These are phyloP conservation scores for Carpinus fangiana DNA, from an alignment of 306 rosid genomes.

Conservation along the genomic window DNA sequence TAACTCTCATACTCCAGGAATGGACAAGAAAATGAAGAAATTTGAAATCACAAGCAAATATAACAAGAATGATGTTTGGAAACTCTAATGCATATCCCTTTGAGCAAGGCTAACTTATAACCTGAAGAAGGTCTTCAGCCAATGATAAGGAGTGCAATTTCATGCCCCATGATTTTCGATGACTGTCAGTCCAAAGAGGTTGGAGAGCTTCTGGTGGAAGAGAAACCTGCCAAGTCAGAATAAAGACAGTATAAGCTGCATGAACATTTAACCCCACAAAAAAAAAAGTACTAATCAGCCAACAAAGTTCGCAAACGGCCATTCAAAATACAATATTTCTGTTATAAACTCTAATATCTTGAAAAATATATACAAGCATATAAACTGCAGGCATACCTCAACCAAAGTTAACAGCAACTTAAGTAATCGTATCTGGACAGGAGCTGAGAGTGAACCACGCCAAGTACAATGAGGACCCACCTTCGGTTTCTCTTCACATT, in stretches of 20 bases:
- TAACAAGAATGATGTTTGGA: background rate
- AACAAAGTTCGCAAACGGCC: background rate
- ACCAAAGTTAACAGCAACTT: constrained; percentile 55
- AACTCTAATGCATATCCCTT: constrained; percentile 21
- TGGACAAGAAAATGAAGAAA: background rate
- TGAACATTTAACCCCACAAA: background rate
- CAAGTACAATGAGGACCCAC: constrained; percentile 1
- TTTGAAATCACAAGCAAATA: constrained; percentile 3
- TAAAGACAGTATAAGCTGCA: constrained; percentile 11
- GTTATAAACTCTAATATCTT: constrained; percentile 2
- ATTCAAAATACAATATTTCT: background rate
- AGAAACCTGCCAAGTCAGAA: constrained; percentile 47
- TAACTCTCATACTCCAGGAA: background rate
- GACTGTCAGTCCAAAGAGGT: constrained; percentile 51
- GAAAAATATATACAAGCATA: constrained; percentile 18
- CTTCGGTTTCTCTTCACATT: constrained; percentile 38
- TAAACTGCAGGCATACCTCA: constrained; percentile 49
- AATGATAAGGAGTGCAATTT: constrained; percentile 54
- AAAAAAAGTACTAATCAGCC: constrained; percentile 18
- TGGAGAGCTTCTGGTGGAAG: constrained; percentile 66
- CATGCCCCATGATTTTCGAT: constrained; percentile 57
- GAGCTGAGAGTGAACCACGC: constrained; percentile 40
- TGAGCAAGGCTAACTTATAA: constrained; percentile 25
- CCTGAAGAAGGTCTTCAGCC: constrained; percentile 70
- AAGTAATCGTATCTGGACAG: constrained; percentile 59